Evolutionary conservation across 2,329 filamentous ascomycete genomes (phyloP), one percentile per base, ranked within the genome.

Genomic region (Pyrenophora teres): DNA sequence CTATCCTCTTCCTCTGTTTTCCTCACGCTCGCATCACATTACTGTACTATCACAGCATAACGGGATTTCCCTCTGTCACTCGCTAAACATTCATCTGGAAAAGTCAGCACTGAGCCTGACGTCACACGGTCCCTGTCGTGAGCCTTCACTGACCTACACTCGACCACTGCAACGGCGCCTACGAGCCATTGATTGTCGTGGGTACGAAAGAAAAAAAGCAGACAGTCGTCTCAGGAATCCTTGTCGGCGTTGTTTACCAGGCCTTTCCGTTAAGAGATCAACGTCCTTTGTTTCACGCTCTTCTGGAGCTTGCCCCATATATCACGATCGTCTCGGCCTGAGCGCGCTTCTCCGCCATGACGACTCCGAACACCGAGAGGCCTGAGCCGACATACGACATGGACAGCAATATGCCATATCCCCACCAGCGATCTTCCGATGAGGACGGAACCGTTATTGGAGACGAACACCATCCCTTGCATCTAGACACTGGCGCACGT

Each of bases 361-460:
- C 62, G 10, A 72, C 72, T 18, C 72, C 73, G 12, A 57, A 65
- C 8, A 42, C 60, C 36, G 71, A 75, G 46, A 65, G 70, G 48
- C 60, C 66, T 5, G 72, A 75, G 59, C 70, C 70, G 15, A 70
- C 63, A 4, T 75, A 72, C 54, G 60, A 68, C 15, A 73, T 71
- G 69, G 63, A 69, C 39, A 68, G 53, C 50, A 58, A 58, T 21
- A 57, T 56, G 15, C 54, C 50, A 36, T 48, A 56, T 46, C 52
- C 52, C n/a, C 59, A 59, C n/a, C 65, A 71, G 40, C 66, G 67
- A 38, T 72, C 70, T 13, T 74, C 70, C 2, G 73, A 75, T 39
- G 74, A 76, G 37, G 69, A 71, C 27, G 68, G 67, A 33, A 76
- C 73, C 3, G 68, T 67, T 27, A 61, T 74, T n/a, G 73, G 65